Percentiles rank a stretch among this genome's conserved stretches.
Evolutionary conservation across 306 rosid species (phyloP).

Genomic region (Vicia faba): DNA sequence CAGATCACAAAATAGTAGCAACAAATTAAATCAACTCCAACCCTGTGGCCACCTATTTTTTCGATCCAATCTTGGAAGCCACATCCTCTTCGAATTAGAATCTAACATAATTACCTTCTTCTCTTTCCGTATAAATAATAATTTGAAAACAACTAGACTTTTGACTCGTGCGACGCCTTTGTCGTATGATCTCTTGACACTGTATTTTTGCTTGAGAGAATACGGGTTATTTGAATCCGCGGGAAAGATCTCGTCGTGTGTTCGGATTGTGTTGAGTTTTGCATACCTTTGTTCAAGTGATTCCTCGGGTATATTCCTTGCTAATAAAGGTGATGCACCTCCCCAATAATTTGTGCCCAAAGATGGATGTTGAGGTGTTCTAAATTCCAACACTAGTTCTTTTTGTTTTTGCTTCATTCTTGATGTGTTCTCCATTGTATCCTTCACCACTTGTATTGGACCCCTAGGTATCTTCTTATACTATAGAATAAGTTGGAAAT

Average conservation of each 20-base stretch:
- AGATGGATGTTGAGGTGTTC: conserved; percentile 80
- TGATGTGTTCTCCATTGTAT: conserved; percentile 16
- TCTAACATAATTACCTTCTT: conserved; percentile 38
- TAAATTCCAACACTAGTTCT: conserved; percentile 48
- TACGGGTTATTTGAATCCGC: conserved; percentile 1
- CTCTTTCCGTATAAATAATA: conserved; percentile 34
- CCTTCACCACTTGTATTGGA: conserved; percentile 13
- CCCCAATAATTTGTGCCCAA: conserved; percentile 73
- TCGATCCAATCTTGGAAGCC: conserved; percentile 56
- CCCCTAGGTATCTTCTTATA: conserved; percentile 14
- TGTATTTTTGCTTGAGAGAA: background rate
- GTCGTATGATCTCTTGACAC: conserved; percentile 2
- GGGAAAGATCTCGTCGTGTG: conserved; percentile 55
- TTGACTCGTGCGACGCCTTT: conserved; percentile 17
- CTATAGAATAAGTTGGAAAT: too few relatives aligned
- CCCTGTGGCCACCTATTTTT: conserved; percentile 77
- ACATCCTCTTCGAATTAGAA: conserved; percentile 39
- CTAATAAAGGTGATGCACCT: conserved; percentile 82
- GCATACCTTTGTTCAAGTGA: conserved; percentile 64
- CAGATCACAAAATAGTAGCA: background rate
- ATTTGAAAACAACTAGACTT: conserved; percentile 23
- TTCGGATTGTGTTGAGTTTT: conserved; percentile 47
- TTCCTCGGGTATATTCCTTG: conserved; percentile 65
- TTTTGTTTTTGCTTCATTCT: conserved; percentile 38
- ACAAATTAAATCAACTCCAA: conserved; percentile 49